phyloP scores from a whole-genome alignment of 2,329 filamentous ascomycete species.

The Drechslera avenae region DNA sequence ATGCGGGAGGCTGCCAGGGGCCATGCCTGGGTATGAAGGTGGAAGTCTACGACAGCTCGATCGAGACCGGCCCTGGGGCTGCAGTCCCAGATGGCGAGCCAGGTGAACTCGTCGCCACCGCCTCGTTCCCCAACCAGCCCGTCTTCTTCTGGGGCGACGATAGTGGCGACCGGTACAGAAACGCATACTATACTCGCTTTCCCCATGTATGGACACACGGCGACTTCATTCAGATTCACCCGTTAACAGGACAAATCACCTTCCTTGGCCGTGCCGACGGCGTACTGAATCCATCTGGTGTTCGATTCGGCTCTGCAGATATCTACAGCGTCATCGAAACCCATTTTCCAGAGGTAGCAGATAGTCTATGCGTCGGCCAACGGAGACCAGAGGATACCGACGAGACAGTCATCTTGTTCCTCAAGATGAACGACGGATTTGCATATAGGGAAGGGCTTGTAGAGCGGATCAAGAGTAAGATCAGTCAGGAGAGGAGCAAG shows the following conservation, averaged over 20 bases:
- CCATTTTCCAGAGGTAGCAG: constrained; percentile 67
- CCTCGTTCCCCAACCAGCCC: constrained; percentile 77
- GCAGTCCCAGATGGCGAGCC: constrained; percentile 67
- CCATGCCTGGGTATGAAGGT: constrained; percentile 60
- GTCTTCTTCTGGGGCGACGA: constrained; percentile 55
- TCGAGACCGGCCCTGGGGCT: constrained; percentile 53
- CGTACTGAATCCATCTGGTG: constrained; percentile 78
- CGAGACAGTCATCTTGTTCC: constrained; percentile 64
- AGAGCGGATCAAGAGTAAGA: constrained; percentile 65
- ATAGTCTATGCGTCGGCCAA: constrained; percentile 82
- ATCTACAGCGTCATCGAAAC: constrained; percentile 76
- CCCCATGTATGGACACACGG: constrained; percentile 78
- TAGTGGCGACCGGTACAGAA: constrained; percentile 51
- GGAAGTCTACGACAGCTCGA: constrained; percentile 63
- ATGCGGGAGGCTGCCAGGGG: constrained; percentile 62
- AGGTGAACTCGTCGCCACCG: constrained; percentile 75
- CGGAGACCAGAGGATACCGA: constrained; percentile 64
- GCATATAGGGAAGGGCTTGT: constrained; percentile 52
- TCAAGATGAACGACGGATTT: constrained; percentile 64
- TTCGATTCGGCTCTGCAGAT: constrained; percentile 80
- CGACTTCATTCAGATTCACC: constrained; percentile 76
- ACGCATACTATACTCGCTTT: constrained; percentile 55
- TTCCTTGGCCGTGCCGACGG: constrained; percentile 77
- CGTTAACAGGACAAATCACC: constrained; percentile 65
- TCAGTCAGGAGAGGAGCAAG: constrained; percentile 69